phyloP scores from a whole-genome alignment of 352 stramenopile genomes.

The Plasmopara muralis region DNA sequence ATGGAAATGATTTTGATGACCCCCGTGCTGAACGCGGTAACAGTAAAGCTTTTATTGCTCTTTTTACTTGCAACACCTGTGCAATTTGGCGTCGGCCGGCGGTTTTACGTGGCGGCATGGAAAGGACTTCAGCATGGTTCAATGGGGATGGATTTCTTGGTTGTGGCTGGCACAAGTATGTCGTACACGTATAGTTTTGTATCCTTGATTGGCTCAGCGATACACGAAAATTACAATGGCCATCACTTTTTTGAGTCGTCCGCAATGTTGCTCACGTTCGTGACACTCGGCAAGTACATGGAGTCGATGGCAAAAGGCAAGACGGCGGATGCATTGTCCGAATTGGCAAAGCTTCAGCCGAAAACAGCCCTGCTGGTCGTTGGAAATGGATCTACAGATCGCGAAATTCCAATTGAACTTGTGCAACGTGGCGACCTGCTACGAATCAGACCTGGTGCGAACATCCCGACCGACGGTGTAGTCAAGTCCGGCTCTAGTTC shows the following conservation, averaged over 20 bases:
- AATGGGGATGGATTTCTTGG: slow-evolving; percentile 88
- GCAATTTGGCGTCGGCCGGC: slow-evolving; percentile 72
- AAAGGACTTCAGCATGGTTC: slow-evolving; percentile 78
- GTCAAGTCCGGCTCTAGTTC: slow-evolving; percentile 60
- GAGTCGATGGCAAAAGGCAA: slow-evolving; percentile 84
- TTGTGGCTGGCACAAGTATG: slow-evolving; percentile 76
- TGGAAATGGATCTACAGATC: slow-evolving; percentile 39
- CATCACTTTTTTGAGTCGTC: slow-evolving; percentile 88
- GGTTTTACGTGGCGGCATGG: slow-evolving; percentile 80
- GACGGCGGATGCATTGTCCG: slow-evolving; percentile 64
- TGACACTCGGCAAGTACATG: slow-evolving; percentile 86
- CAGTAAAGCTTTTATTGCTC: slow-evolving; percentile 70
- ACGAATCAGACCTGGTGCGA: slow-evolving; percentile 63
- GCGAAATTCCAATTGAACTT: slow-evolving; percentile 74
- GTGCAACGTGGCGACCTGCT: slow-evolving; percentile 78
- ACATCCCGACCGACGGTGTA: slow-evolving; percentile 78
- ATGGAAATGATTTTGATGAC: slow-evolving; percentile 67
- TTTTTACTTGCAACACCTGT: slow-evolving; percentile 78
- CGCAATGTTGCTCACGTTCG: slow-evolving; percentile 83
- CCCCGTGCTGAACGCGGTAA: slow-evolving; percentile 65
- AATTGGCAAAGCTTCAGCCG: slow-evolving; percentile 68
- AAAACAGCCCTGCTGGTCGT: slow-evolving; percentile 66
- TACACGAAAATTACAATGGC: slow-evolving; percentile 56
- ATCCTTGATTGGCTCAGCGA: slow-evolving; percentile 55
- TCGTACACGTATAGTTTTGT: slow-evolving; percentile 85